A percentile compares a stretch with the other conserved stretches of the same genome.
Evolutionary conservation across 2,329 filamentous ascomycete genomes (phyloP).

Genomic region (Chrysoporthe puriensis): DNA sequence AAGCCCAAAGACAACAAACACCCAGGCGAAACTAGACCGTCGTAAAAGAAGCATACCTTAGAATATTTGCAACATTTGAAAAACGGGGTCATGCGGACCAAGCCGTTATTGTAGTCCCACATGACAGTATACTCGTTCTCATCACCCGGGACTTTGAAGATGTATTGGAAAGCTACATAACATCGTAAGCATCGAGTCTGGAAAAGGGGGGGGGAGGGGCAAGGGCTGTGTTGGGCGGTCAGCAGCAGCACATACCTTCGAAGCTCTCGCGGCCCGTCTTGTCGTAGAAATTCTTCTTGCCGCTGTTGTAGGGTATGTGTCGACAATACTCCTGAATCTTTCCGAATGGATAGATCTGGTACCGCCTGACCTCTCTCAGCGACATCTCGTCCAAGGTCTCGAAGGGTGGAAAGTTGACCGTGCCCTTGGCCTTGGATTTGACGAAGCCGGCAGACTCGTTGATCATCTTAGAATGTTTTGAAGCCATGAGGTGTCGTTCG

Average conservation of each 20-base stretch:
- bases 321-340: slow-evolving; percentile 64
- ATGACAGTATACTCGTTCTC: slow-evolving; percentile 75
- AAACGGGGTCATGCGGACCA: slow-evolving; percentile 91
- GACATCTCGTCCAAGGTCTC: slow-evolving; percentile 66
- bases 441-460: slow-evolving; percentile 68
- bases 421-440: slow-evolving; percentile 65
- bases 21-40: not conserved
- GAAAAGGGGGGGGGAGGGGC: not conserved
- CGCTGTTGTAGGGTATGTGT: slow-evolving; percentile 92
- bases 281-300: slow-evolving; percentile 85
- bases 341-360: slow-evolving; percentile 68
- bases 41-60: slow-evolving; percentile 65
- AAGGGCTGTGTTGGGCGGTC: not conserved
- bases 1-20: not conserved
- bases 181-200: slow-evolving; percentile 24
- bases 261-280: slow-evolving; percentile 89
- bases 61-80: slow-evolving; percentile 89
- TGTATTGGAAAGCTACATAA: slow-evolving; percentile 76
- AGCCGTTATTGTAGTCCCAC: slow-evolving; percentile 96
- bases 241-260: slow-evolving; percentile 64
- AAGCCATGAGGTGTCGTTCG: slow-evolving; percentile 35
- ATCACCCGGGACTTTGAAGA: slow-evolving; percentile 72
- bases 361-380: slow-evolving; percentile 61
- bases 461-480: slow-evolving; percentile 59
- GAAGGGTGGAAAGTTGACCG: slow-evolving; percentile 74